Base-by-base conservation (phyloP, 768 basidiomycete genomes). In the Kwoniella sp. region DNA sequence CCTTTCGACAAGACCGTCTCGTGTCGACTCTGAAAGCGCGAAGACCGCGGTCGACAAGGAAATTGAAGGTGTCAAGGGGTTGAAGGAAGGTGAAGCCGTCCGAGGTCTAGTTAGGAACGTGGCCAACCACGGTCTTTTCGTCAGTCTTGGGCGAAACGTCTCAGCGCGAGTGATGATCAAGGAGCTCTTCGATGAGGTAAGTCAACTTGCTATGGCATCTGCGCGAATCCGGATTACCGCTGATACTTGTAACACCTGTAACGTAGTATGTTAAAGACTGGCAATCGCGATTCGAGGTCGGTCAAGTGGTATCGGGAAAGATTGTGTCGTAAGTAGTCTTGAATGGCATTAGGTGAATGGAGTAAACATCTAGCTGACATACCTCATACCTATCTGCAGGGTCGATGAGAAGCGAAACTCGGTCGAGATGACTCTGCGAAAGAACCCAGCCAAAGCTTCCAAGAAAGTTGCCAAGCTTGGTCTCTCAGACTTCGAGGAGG, bases 141-240 rank as follows among this genome's bases (percentile, higher is more conserved):
- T 99, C 2, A 86, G 86, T 26, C 81, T 99, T 36, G 92, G 91
- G 10, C 85, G 88, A 29, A 84, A 85, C n/a, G 82, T 96, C 26
- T 91, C 93, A 73, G 93, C 90, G 60, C 87, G 94, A 19, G 88
- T 99, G 26, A 92, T 95, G 81, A 97, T 97, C 76, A 87, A 85
- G 74, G 91, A 96, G 80, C 84, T 95, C 4, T 96, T 95, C 76
- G 91, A 96, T 73, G 92, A 93, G 71, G 86, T 86, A 58, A 52
- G 83, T 68, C 64, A 19, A 48, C 24, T 17, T 44, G 17, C 9
- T 52, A 9, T 29, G 40, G 19, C 29, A 55, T 33, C 19, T 36
- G 21, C 33, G n/a, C n/a, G 27, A 26, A 29, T 1, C 22, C 29
- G 30, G 22, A 21, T 54, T 33, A 9, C 30, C 47, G 59, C 37